A percentile compares a stretch with the other conserved stretches of the same genome.
Evolutionary conservation across 306 rosid genomes (phyloP).

Genomic region (Carpinus fangiana): DNA sequence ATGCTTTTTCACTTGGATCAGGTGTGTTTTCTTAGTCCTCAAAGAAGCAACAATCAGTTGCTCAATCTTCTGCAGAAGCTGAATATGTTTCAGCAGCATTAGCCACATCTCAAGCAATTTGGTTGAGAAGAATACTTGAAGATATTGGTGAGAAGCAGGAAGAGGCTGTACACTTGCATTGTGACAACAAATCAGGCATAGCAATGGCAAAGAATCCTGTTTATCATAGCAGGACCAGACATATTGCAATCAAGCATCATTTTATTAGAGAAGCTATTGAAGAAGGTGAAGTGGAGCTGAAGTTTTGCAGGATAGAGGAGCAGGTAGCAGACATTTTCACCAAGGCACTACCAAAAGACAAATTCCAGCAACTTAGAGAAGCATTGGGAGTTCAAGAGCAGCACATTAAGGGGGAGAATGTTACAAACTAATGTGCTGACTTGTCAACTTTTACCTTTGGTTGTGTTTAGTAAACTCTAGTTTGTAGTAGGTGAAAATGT

Average conservation of each 20-base stretch:
- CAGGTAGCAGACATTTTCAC: background rate
- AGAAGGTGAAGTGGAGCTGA: no score
- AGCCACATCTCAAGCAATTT: no score
- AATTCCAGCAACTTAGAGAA: background rate
- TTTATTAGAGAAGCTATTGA: background rate
- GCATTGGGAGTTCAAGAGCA: background rate
- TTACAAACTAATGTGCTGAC: no score
- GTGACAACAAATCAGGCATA: background rate
- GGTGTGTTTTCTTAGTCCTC: background rate
- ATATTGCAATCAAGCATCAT: background rate
- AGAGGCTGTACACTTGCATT: background rate
- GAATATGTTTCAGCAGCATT: background rate
- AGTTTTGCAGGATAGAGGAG: no score
- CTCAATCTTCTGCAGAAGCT: background rate
- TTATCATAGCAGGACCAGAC: background rate
- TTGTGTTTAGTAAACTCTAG: no score
- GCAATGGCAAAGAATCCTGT: background rate
- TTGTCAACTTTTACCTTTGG: no score
- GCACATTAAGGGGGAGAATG: background rate
- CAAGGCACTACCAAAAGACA: background rate
- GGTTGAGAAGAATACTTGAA: background rate
- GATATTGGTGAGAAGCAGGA: background rate
- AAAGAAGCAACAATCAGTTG: no score
- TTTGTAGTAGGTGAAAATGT: no score
- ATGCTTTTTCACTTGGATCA: background rate